A percentile compares a stretch with the other conserved stretches of the same genome.
Evolutionary conservation across 2,329 filamentous ascomycete species (phyloP).

Genomic region (Huntiella moniliformis): DNA sequence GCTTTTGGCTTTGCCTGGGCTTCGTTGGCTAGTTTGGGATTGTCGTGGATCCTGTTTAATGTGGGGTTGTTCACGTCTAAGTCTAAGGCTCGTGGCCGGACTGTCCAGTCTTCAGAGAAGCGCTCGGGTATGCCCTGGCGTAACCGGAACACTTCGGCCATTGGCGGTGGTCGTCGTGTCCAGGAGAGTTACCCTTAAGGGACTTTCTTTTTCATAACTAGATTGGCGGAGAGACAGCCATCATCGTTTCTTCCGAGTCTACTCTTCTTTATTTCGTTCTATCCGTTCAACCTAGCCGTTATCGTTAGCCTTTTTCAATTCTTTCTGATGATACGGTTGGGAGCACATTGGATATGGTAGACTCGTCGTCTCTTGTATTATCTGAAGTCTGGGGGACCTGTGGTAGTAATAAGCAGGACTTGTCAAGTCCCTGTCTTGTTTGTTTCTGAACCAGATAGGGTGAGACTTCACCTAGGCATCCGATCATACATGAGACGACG

Average conservation of each 20-base stretch:
- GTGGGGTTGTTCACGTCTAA: conserved; percentile 25
- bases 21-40: conserved; percentile 44
- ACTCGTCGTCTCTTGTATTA: no score
- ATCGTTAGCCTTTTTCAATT: no score
- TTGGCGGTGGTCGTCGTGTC: conserved; percentile 34
- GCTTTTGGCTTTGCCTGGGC: conserved; percentile 66
- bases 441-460: not conserved
- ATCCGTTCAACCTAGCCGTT: no score
- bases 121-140: conserved; percentile 10
- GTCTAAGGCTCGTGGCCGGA: conserved; percentile 23
- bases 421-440: not conserved
- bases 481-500: no score
- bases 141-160: conserved; percentile 20
- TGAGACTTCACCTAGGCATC: no score
- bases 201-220: conserved; percentile 3
- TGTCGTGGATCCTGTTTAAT: conserved; percentile 51
- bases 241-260: no score
- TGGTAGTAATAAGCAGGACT: no score
- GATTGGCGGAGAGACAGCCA: no score
- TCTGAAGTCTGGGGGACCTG: no score
- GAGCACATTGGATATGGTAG: no score
- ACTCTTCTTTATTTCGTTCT: no score
- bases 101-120: conserved; percentile 8
- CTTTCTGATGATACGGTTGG: no score
- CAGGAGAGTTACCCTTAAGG: conserved; percentile 50